A percentile compares a stretch with the other conserved stretches of the same genome.
Conservation (phyloP, 768 basidiomycete genomes). For the Lanmaoa pseudosensibilis region DNA sequence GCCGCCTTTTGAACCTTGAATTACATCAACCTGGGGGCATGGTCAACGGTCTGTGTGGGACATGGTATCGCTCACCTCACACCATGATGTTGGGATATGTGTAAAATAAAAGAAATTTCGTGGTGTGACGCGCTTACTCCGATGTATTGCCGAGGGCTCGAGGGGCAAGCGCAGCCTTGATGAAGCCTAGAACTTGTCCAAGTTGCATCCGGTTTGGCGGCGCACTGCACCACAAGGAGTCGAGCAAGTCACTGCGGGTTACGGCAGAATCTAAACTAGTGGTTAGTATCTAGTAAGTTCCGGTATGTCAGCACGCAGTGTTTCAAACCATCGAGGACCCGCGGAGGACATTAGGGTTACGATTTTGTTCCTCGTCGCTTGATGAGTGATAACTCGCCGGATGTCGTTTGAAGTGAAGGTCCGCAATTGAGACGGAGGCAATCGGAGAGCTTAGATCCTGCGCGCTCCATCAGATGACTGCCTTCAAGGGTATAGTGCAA, state of each 20-base stretch:
- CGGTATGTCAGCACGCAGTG: slow-evolving; percentile 12
- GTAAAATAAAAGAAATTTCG: neutral
- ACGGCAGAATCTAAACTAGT: neutral
- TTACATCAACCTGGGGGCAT: slow-evolving; percentile 13
- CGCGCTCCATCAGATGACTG: slow-evolving; percentile 16
- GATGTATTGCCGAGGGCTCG: slow-evolving; percentile 4
- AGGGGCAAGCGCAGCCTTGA: neutral
- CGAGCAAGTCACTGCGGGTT: neutral
- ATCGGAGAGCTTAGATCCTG: slow-evolving; percentile 25
- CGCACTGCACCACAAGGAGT: neutral
- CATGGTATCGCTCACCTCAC: neutral
- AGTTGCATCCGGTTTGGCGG: neutral
- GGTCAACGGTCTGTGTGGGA: neutral
- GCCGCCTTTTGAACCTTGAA: slow-evolving; percentile 12
- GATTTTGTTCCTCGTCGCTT: slow-evolving; percentile 8
- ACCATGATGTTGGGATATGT: neutral
- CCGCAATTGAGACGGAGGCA: neutral
- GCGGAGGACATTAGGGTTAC: slow-evolving; percentile 24
- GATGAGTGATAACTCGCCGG: neutral
- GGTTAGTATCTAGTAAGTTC: slow-evolving; percentile 8
- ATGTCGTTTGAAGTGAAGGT: neutral
- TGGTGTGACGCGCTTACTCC: neutral
- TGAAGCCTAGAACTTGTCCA: neutral
- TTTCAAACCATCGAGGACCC: slow-evolving; percentile 26
- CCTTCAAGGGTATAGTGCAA: slow-evolving; percentile 16